A percentile compares a stretch with the other conserved stretches of the same genome.
Conservation (phyloP, 2,329 filamentous ascomycete species). For the Apiospora aurea region DNA sequence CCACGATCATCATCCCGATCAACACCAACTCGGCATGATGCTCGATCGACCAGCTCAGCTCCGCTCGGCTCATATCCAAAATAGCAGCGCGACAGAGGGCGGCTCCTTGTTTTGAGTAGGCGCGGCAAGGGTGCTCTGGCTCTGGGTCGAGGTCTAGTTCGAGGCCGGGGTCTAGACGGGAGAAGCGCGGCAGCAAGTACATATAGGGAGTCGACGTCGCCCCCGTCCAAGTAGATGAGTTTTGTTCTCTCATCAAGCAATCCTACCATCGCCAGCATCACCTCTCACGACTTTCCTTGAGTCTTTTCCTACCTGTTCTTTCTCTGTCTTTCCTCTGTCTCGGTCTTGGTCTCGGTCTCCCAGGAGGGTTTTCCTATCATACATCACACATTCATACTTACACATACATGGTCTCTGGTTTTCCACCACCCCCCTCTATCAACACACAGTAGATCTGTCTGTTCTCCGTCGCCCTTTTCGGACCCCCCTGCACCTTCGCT, state of each 20-base stretch:
- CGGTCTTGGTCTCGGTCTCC: slow-evolving; percentile 32
- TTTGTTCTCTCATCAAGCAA: slow-evolving; percentile 31
- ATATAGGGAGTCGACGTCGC: slow-evolving; percentile 25
- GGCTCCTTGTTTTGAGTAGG: neutral
- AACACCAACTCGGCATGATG: neutral
- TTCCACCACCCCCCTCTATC: slow-evolving; percentile 18
- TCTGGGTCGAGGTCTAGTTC: neutral
- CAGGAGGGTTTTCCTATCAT: slow-evolving; percentile 32
- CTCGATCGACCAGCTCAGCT: slow-evolving; percentile 12
- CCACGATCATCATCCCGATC: neutral
- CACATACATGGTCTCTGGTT: slow-evolving; percentile 30
- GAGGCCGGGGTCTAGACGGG: neutral
- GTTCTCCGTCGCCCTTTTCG: slow-evolving; percentile 26
- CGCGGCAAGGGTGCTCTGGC: neutral
- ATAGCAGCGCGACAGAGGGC: slow-evolving; percentile 28
- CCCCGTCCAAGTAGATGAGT: neutral
- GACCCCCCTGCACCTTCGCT: neutral
- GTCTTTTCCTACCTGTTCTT: slow-evolving; percentile 36
- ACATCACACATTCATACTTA: neutral
- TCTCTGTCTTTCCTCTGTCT: slow-evolving; percentile 34
- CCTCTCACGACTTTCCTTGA: slow-evolving; percentile 38
- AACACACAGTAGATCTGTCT: slow-evolving; percentile 29
- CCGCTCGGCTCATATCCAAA: slow-evolving; percentile 2
- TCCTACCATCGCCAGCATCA: slow-evolving; percentile 30
- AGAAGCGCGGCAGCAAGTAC: slow-evolving; percentile 31